These are phyloP conservation scores for Aspergillus neotritici DNA, from an alignment of 2,329 filamentous ascomycete species.

Conservation along the genomic window DNA sequence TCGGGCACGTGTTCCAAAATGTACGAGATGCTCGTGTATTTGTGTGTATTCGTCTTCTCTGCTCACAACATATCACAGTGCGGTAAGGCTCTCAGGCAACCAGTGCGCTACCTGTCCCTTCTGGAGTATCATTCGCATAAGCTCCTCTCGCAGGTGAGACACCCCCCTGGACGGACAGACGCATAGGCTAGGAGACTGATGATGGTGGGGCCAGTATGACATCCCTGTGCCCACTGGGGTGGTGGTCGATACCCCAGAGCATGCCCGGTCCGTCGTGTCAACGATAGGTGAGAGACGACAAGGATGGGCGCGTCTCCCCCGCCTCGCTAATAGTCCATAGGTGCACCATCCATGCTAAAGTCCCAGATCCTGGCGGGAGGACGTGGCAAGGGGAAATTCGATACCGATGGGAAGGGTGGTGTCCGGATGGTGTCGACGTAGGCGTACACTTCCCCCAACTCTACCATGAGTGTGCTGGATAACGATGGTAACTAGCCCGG, in stretches of 20 bases:
- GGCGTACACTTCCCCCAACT: conserved; percentile 1
- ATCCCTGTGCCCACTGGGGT: conserved; percentile 24
- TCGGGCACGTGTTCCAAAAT: no score
- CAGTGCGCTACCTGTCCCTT: conserved; percentile 17
- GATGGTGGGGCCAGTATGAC: conserved; percentile 14
- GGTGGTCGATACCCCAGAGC: conserved; percentile 18
- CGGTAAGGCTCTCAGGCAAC: conserved; percentile 4
- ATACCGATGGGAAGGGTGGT: conserved; percentile 26
- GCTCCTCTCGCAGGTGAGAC: conserved; percentile 19
- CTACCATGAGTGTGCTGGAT: not conserved
- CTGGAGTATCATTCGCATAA: conserved; percentile 23
- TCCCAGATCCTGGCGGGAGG: conserved; percentile 30
- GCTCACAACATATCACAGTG: no score
- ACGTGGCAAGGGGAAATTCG: conserved; percentile 26
- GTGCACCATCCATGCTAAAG: conserved; percentile 25
- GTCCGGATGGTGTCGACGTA: conserved; percentile 24
- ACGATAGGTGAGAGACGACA: conserved; percentile 16
- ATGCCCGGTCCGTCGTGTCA: conserved; percentile 21
- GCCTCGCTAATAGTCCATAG: conserved; percentile 8
- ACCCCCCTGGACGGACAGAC: not conserved
- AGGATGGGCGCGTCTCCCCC: not conserved
- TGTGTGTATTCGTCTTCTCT: no score
- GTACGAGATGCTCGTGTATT: no score
- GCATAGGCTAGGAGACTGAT: not conserved
- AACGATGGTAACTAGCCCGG: conserved; percentile 13